Evolutionary conservation across 495 filamentous ascomycete genomes (phyloP), one percentile per base, ranked within the genome.

Genomic region (Neurospora cerealis): DNA sequence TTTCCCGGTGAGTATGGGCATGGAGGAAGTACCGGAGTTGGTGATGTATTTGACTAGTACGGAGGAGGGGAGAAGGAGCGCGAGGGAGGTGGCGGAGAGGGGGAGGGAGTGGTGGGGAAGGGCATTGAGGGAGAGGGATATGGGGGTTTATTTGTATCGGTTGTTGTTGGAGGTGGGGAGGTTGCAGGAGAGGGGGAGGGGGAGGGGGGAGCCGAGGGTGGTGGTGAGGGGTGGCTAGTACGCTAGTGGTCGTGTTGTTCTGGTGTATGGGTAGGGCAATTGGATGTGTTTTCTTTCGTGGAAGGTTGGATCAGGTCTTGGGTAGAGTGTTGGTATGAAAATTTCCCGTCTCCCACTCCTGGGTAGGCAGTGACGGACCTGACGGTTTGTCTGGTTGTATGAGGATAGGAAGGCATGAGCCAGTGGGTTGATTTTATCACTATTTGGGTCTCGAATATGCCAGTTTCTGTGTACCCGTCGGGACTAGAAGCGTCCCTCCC

Each of bases 81-180:
- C 17, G 21, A 15, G 24, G 44, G 10, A 80, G 11, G 83, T 85
- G 48, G 92, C 88, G 0, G 82, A 86, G 75, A 79, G 81, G 62
- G 88, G 91, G 3, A 83, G 86, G 69, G 87, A 85, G 37, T 95
- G 92, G 92, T 89, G 89, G 10, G 83, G 87, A 28, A 87, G 83
- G 74, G 91, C 91, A 34, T 79, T 94, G 38, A 81, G 92, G 70
- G 82, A 82, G 69, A 91, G 93, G 73, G 92, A 94, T 75, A 92
- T 94, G 81, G 83, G 90, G 76, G 84, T 95, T 28, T 94, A 93
- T 81, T 85, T 90, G 60, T 87, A 89, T 75, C 79, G 92, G 70
- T 75, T 95, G 70, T 82, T 94, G 73, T 83, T 94, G 3, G 92
- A 94, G 81, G 93, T 92, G 81, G 92, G 86, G 24, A 83, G 92